A percentile compares a stretch with the other conserved stretches of the same genome.
These are phyloP conservation scores for Auricularia sp. DNA, from an alignment of 768 basidiomycete species.

Conservation along the genomic window DNA sequence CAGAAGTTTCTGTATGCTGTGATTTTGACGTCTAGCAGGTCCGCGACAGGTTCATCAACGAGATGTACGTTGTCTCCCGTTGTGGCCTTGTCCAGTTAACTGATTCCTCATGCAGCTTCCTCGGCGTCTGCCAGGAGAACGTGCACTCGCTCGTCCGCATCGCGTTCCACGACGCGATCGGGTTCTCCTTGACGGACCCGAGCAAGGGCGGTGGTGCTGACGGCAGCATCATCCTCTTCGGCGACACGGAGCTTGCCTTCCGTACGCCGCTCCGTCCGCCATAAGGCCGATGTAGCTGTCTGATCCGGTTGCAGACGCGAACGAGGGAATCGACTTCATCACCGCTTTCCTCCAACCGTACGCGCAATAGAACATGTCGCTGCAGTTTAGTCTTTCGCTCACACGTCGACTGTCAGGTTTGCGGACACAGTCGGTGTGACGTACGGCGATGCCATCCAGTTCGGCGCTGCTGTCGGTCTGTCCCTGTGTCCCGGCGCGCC, in stretches of 20 bases:
- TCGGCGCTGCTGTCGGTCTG: conserved; percentile 19
- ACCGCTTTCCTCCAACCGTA: not conserved
- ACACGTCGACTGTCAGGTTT: not conserved
- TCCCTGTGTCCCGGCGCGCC: conserved; percentile 23
- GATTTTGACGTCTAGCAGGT: too few relatives aligned
- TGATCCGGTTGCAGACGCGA: not conserved
- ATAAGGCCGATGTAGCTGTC: too few relatives aligned
- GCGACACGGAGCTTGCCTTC: conserved; percentile 6
- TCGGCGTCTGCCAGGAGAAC: too few relatives aligned
- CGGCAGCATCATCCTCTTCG: conserved; percentile 7
- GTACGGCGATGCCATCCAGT: conserved; percentile 19
- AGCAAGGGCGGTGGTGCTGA: conserved; percentile 7
- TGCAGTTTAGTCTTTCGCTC: not conserved
- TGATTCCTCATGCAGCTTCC: too few relatives aligned
- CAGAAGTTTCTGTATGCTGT: too few relatives aligned
- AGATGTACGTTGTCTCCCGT: too few relatives aligned
- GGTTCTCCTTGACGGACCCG: not conserved
- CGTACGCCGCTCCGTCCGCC: not conserved
- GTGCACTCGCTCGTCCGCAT: not conserved
- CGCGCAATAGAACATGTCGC: not conserved
- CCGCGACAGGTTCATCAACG: too few relatives aligned
- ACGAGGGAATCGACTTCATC: not conserved
- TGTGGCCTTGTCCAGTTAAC: too few relatives aligned
- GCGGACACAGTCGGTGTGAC: not conserved
- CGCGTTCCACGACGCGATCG: not conserved